Evolutionary conservation across 1,139 yeast genomes (phyloP), one percentile per base, ranked within the genome.

Genomic region (Meyerozyma sp.): DNA sequence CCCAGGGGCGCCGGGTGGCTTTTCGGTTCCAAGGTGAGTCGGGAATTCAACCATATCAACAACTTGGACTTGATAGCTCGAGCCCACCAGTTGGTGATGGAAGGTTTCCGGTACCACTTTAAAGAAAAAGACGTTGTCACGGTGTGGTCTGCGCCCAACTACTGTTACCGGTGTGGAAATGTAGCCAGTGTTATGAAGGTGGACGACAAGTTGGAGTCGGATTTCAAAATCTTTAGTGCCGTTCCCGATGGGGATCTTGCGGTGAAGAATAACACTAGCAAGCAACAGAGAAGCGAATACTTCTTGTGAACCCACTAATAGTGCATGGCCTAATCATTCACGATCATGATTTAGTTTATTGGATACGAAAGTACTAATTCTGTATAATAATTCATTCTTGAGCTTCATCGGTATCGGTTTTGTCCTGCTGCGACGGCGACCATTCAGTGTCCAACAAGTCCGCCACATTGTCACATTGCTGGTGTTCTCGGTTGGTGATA

Each of bases 1-100:
- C 97, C 98, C 20, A 78, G 98, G 61, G 98, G 98, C 48, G 98
- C 98, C 0, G 98, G 98, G 14, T 93, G 97, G 96, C 71, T 91
- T 43, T 93, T 93, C 65, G 98, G 98, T 23, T 80, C 88, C 16
- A 84, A 87, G 61, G 97, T 91, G 38, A 94, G 96, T 20, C 70
- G 95, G 49, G 97, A 91, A 65, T 93, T 93, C 66, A 90, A 90
- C 63, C 95, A 91, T 61, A 93, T 88, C 42, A 93, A 93, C 62
- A 89, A 91, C 52, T 73, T 93, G 48, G 79, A 81, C 51, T 74
- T 93, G 50, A 89, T 93, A 49, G 98, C 98, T 9, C 78, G 98
- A 57, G 98, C 98, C 0, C 98, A 93, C 68, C 98, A 93, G 65
- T 78, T 93, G 61, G 98, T 93, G 11, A 94, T 93, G 97, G 98